Conservation (phyloP, 495 filamentous ascomycete species). For the Neurospora intermedia region DNA sequence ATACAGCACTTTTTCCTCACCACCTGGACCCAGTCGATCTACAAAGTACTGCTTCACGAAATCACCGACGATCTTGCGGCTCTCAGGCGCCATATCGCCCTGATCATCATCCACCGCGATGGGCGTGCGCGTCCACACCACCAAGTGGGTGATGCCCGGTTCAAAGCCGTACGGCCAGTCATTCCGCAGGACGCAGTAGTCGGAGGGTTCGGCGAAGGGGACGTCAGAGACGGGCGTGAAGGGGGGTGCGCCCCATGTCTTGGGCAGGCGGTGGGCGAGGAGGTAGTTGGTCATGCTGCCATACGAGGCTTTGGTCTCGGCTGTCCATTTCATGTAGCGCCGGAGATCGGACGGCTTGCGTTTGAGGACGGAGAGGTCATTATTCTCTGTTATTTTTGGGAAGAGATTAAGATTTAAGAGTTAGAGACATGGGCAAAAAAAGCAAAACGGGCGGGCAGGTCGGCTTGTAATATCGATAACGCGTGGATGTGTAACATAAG, state of each 20-base stretch:
- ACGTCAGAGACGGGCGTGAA: slow-evolving; percentile 40
- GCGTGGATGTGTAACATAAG: not conserved
- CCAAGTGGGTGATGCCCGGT: slow-evolving; percentile 59
- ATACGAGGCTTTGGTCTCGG: slow-evolving; percentile 57
- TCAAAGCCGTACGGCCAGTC: slow-evolving; percentile 86
- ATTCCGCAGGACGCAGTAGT: slow-evolving; percentile 71
- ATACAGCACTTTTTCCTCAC: slow-evolving; percentile 60
- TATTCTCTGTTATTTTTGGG: slow-evolving; percentile 34
- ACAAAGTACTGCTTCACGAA: slow-evolving; percentile 64
- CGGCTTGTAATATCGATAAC: not conserved
- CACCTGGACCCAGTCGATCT: slow-evolving; percentile 38
- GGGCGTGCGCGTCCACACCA: slow-evolving; percentile 52
- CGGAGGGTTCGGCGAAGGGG: slow-evolving; percentile 59
- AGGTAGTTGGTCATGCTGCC: slow-evolving; percentile 71
- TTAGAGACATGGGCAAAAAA: not conserved
- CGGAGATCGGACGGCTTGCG: slow-evolving; percentile 73
- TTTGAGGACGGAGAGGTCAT: slow-evolving; percentile 66
- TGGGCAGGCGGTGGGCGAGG: slow-evolving; percentile 53
- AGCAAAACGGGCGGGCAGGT: not conserved
- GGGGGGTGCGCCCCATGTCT: slow-evolving; percentile 48
- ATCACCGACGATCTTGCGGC: slow-evolving; percentile 45
- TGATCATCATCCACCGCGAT: slow-evolving; percentile 44
- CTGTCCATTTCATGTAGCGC: slow-evolving; percentile 74
- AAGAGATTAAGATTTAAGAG: slow-evolving; percentile 9
- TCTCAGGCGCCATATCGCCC: slow-evolving; percentile 68